Percentiles rank a stretch among this genome's conserved stretches.
Conservation (phyloP, 2,329 filamentous ascomycete species). For the Aspergillus sp. region DNA sequence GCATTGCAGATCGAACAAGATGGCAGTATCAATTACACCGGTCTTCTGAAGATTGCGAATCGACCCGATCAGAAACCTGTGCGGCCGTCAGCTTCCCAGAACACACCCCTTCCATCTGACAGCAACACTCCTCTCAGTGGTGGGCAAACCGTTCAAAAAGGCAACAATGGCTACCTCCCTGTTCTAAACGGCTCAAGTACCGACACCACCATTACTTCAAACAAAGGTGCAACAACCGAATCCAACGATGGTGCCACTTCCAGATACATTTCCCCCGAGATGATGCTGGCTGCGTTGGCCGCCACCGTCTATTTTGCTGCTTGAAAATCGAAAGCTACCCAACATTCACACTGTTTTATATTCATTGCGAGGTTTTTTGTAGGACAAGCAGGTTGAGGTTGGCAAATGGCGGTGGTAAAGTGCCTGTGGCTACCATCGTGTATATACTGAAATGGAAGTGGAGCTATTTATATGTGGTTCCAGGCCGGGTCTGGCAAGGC, state of each 20-base stretch:
- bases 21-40: conserved; percentile 55
- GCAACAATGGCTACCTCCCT: conserved; percentile 21
- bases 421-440: not conserved
- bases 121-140: conserved; percentile 12
- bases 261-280: conserved; percentile 10
- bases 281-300: conserved; percentile 14
- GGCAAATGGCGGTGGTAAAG: not conserved
- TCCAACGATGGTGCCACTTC: conserved; percentile 17
- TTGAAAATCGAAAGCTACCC: not conserved
- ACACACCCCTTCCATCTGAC: conserved; percentile 12
- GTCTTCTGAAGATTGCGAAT: conserved; percentile 45
- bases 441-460: not conserved
- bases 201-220: conserved; percentile 12
- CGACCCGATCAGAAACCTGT: conserved; percentile 28
- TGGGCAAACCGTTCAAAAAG: conserved; percentile 11
- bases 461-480: not conserved
- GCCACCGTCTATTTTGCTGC: conserved; percentile 14
- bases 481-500: not conserved
- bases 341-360: not conserved
- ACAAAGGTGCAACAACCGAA: conserved; percentile 15
- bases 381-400: not conserved
- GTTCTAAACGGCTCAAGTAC: conserved; percentile 14
- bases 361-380: not conserved
- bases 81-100: not conserved
- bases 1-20: conserved; percentile 60